Evolutionary conservation across 768 basidiomycete genomes (phyloP), one percentile per base, ranked within the genome.

Genomic region (Coprinellus micaceus): DNA sequence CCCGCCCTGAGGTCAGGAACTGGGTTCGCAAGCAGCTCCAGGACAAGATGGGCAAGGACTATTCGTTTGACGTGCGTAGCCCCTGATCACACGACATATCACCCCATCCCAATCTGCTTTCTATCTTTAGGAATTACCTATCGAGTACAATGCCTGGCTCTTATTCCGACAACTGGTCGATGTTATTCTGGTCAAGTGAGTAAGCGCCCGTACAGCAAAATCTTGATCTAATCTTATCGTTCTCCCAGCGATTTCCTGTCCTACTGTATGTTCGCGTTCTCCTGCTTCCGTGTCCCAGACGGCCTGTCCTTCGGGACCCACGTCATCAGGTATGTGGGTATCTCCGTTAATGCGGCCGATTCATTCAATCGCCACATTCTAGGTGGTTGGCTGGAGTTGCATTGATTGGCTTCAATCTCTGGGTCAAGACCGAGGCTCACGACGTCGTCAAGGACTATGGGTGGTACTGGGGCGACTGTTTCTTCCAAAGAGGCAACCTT

Each of bases 351-450:
- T n/a, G 24, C 12, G 13, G 19, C 36, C 45, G 37, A n/a, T 25
- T 44, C 25, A 17, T 39, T 58, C 28, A 60, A 51, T 26, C 54
- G 36, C 54, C 37, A 59, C 29, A 9, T 4, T 36, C 25, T 56
- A 92, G 92, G 62, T 99, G 96, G 96, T 71, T 89, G 44, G 88
- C 88, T 21, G 97, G 97, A 4, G 68, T 91, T 58, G 80, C 83
- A 0, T 75, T 99, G 24, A 94, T 98, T 67, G 82, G 80, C 21
- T 98, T 98, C 79, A 98, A 99, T 69, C 80, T 98, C 33, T 98
- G 95, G 94, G 94, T 99, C 60, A 99, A 99, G 69, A 91, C 89
- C 2, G 96, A 98, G 66, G 97, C 97, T 0, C 97, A 99, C 69
- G 82, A 93, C 53, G 93, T 98, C 48, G 94, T 98, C 58, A 98